These are phyloP conservation scores for Pseudogymnoascus destructans DNA, from an alignment of 2,329 filamentous ascomycete genomes.

Conservation along the genomic window DNA sequence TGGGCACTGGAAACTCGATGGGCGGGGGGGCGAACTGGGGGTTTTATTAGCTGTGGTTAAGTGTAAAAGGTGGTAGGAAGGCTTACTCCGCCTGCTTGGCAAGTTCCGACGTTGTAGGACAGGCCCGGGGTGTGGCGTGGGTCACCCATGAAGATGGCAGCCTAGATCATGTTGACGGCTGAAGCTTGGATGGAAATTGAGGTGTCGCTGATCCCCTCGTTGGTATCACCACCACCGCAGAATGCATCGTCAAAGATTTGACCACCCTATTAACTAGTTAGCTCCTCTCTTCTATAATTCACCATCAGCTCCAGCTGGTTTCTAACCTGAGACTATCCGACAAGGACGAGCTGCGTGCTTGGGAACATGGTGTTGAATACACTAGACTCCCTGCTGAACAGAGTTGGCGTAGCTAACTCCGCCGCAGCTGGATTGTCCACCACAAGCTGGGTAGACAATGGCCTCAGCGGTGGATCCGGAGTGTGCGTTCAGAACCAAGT, in stretches of 20 bases:
- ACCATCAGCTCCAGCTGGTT: not conserved
- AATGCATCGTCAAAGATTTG: constrained; percentile 51
- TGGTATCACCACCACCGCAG: constrained; percentile 41
- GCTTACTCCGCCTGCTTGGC: constrained; percentile 44
- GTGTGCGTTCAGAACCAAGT: constrained; percentile 35
- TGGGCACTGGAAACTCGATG: constrained; percentile 39
- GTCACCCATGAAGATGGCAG: constrained; percentile 52
- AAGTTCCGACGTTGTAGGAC: constrained; percentile 49
- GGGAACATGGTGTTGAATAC: constrained; percentile 44
- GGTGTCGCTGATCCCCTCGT: constrained; percentile 33
- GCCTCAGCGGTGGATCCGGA: constrained; percentile 40
- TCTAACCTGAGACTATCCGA: constrained; percentile 48
- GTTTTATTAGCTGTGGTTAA: not conserved
- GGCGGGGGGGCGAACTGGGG: constrained; percentile 42
- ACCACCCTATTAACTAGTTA: constrained; percentile 33
- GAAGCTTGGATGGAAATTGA: constrained; percentile 32
- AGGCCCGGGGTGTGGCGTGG: constrained; percentile 43
- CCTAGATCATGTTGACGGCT: constrained; percentile 44
- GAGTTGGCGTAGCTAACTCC: constrained; percentile 47
- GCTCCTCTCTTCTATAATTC: not conserved
- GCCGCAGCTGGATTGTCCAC: constrained; percentile 45
- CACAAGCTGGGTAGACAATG: constrained; percentile 48
- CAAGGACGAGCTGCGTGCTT: constrained; percentile 42
- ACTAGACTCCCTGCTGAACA: constrained; percentile 43
- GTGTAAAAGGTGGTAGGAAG: not conserved